These are phyloP conservation scores for Coemansia sp. DNA, from an alignment of 192 early-diverging fungal genomes.

Conservation along the genomic window DNA sequence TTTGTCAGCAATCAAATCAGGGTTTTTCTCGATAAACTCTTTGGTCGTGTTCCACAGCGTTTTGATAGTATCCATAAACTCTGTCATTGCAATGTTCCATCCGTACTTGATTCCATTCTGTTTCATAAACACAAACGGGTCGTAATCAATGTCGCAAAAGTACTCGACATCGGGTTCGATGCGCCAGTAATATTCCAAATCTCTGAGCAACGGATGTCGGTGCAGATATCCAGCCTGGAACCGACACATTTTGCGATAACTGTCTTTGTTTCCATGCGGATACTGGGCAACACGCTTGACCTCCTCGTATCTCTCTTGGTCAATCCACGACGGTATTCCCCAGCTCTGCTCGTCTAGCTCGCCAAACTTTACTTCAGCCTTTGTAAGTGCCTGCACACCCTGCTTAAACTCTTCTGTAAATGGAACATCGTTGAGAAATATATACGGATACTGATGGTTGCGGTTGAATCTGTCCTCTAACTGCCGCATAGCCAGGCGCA, in stretches of 20 bases:
- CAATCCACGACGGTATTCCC: constrained; percentile 52
- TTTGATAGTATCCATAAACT: constrained; percentile 34
- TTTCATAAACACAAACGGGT: constrained; percentile 50
- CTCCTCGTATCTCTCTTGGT: constrained; percentile 24
- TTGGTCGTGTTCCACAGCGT: constrained; percentile 43
- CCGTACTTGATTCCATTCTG: constrained; percentile 40
- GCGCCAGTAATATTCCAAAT: constrained; percentile 56
- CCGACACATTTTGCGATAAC: constrained; percentile 44
- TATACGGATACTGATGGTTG: constrained; percentile 77
- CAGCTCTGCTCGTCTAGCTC: constrained; percentile 38
- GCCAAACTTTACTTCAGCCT: constrained; percentile 35
- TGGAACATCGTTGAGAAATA: constrained; percentile 76
- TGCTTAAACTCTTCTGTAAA: constrained; percentile 70
- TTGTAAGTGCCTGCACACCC: constrained; percentile 44
- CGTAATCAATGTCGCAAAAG: constrained; percentile 50
- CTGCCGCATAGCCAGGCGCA: constrained; percentile 59
- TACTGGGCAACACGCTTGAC: constrained; percentile 22
- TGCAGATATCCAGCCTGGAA: constrained; percentile 47
- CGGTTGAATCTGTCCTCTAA: constrained; percentile 74
- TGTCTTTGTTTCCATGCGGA: constrained; percentile 35
- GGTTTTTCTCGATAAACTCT: constrained; percentile 22
- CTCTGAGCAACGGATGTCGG: constrained; percentile 35
- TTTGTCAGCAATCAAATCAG: constrained; percentile 22
- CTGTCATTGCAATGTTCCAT: constrained; percentile 32
- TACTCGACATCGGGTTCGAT: constrained; percentile 54